A percentile compares a stretch with the other conserved stretches of the same genome.
These are phyloP conservation scores for Canavalia ensiformis DNA, from an alignment of 306 rosid species.

Conservation along the genomic window DNA sequence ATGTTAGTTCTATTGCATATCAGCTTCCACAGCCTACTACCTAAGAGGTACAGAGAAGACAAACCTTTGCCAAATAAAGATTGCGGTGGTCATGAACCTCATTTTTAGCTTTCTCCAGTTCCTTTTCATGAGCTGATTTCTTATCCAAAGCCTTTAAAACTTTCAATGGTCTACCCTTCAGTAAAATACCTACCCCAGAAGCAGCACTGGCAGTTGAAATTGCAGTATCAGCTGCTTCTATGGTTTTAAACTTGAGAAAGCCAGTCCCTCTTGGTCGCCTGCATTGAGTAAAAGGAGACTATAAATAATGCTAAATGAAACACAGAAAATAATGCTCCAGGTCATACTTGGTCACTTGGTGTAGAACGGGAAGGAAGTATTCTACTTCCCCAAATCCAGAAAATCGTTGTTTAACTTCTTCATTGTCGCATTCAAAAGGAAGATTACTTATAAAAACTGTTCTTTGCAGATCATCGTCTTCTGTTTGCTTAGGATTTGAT, in stretches of 20 bases:
- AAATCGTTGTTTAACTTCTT: constrained; percentile 87
- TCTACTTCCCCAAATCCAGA: constrained; percentile 87
- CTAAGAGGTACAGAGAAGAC: constrained; percentile 31
- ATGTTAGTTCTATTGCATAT: constrained; percentile 49
- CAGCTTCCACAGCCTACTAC: constrained; percentile 16
- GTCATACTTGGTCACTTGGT: constrained; percentile 85
- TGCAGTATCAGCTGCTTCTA: constrained; percentile 80
- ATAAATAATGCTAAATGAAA: constrained; percentile 45
- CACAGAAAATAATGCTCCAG: constrained; percentile 27
- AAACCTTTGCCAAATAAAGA: constrained; percentile 88
- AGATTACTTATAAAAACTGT: constrained; percentile 87
- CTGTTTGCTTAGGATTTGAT: constrained; percentile 59
- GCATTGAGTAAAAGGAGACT: constrained; percentile 49
- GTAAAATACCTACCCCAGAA: constrained; percentile 74
- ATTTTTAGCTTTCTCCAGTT: constrained; percentile 67
- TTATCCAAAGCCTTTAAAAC: constrained; percentile 89
- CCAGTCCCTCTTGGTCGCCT: constrained; percentile 98
- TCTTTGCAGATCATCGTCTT: constrained; percentile 70
- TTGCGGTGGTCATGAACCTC: constrained; percentile 89
- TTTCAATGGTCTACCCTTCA: constrained; percentile 84
- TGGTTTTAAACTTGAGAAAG: constrained; percentile 85
- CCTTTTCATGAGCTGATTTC: constrained; percentile 92
- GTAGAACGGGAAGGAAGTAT: constrained; percentile 86
- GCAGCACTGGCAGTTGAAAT: constrained; percentile 71
- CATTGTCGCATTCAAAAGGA: constrained; percentile 79